Evolutionary conservation across 495 filamentous ascomycete genomes (phyloP), one percentile per base, ranked within the genome.

Genomic region (Hyphodiscus hymeniophilus): DNA sequence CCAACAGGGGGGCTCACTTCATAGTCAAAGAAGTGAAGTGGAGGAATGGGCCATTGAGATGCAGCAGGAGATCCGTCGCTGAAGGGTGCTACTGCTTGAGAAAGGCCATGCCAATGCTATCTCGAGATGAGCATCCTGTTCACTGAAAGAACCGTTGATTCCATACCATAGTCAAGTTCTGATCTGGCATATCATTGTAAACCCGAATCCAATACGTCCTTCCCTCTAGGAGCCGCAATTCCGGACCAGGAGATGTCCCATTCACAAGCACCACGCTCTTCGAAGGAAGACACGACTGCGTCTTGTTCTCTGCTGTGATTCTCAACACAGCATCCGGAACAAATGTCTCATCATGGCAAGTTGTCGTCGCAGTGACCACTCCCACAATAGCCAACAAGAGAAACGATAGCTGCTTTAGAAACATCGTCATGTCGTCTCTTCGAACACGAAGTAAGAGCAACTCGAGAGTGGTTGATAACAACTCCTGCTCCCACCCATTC

Each of bases 81-180:
- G 58, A 79, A 81, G 0, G 75, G 74, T 1, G 77, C 71, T 42
- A 69, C 64, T 11, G 66, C 63, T 56, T 73, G 72, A n/a, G 66
- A 63, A 21, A 80, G 59, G 30, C 77, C 77, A 66, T 80, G 76
- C 75, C 75, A 81, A 48, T 81, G 77, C 76, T 79, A 39, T 35
- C 23, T n/a, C 7, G 22, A 20, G 13, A 50, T 23, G 3, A 43
- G 28, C 33, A 31, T 23, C 1, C 11, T 6, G n/a, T 31, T 23
- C 8, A 33, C 38, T 5, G 2, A 32, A 12, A 39, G 5, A 47
- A 17, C 2, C 22, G 22, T 7, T 6, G 38, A 28, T 35, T 32
- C 31, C 3, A 39, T 66, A 74, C 77, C 63, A 80, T 74, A 32
- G 74, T 79, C 6, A 76, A 48, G 45, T 81, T 80, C 3, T 62